Evolutionary conservation across 2,329 filamentous ascomycete genomes (phyloP), one percentile per base, ranked within the genome.

Genomic region (Coniella vitis): DNA sequence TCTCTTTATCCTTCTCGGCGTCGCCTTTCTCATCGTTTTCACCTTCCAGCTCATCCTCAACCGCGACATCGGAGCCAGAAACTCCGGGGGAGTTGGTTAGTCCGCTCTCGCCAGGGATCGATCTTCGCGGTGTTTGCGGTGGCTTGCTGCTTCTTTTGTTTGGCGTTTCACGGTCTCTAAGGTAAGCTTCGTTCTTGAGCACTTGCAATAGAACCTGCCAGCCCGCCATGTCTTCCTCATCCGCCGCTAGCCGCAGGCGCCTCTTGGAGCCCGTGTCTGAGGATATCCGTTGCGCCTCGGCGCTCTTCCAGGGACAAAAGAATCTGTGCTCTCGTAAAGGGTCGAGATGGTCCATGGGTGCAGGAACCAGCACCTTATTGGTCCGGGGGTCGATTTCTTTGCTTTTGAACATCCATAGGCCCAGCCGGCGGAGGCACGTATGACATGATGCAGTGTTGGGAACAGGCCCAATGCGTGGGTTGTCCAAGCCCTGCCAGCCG

Each of bases 331-430:
- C 85, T 4, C 75, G 74, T 2, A 84, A 67, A 4, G 82, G 80
- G 59, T 91, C 83, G 1, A 93, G 73, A 48, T 78, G 72, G 56
- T 79, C 76, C 74, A 86, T 83, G 1, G 78, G 76, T 3, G 82
- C 77, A 1, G 77, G 75, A 4, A 77, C 72, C 10, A 83, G 65
- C 9, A 82, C 68, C 32, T 69, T 60, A 32, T 74, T 66, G 0
- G 73, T 74, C 14, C 69, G 65, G 1, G 71, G 69, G 50, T 79
- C 75, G 25, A 85, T 76, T 58, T 80, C 78, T 65, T 84, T 90
- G 64, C 83, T 84, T 60, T 83, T 86, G 64, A 95, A 97, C 72
- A 98, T 85, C 93, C 93, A 98, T 2, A 98, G 74, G 0, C 93
- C 93, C 0, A 97, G 73, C 1, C 90, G 82, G 51, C 93, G 83